Conservation (phyloP, 2,329 filamentous ascomycete species). For the Diaporthe citriasiana region DNA sequence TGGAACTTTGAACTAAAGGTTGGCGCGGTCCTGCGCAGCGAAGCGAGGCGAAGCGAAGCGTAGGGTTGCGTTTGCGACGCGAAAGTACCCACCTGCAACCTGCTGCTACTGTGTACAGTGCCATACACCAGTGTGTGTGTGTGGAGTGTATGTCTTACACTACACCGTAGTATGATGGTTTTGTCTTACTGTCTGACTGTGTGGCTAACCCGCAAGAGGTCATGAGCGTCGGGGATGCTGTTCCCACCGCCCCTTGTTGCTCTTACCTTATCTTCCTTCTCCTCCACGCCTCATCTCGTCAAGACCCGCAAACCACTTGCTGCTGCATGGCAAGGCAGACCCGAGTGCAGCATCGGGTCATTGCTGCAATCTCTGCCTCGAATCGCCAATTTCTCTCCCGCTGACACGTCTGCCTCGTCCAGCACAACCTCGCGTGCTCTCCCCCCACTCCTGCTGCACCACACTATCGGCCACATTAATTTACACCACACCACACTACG, state of each 20-base stretch:
- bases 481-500: slow-evolving; percentile 24
- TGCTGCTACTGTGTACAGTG: no score
- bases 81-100: not conserved
- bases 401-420: slow-evolving; percentile 10
- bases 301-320: slow-evolving; percentile 18
- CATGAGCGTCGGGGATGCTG: slow-evolving; percentile 6
- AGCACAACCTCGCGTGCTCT: slow-evolving; percentile 23
- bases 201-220: slow-evolving; percentile 1
- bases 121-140: no score
- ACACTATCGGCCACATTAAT: slow-evolving; percentile 13
- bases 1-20: slow-evolving; percentile 12
- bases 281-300: slow-evolving; percentile 36
- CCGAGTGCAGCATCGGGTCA: slow-evolving; percentile 9
- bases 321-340: slow-evolving; percentile 13
- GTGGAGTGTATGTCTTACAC: not conserved
- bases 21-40: slow-evolving; percentile 6
- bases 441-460: not conserved
- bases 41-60: slow-evolving; percentile 21
- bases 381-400: slow-evolving; percentile 22
- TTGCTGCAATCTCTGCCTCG: slow-evolving; percentile 27
- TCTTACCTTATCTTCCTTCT: slow-evolving; percentile 35
- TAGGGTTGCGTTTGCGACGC: no score
- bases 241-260: slow-evolving; percentile 12
- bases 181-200: slow-evolving; percentile 8
- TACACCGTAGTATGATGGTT: no score